These are phyloP conservation scores for Rhizopogon salebrosus DNA, from an alignment of 768 basidiomycete genomes.

Conservation along the genomic window DNA sequence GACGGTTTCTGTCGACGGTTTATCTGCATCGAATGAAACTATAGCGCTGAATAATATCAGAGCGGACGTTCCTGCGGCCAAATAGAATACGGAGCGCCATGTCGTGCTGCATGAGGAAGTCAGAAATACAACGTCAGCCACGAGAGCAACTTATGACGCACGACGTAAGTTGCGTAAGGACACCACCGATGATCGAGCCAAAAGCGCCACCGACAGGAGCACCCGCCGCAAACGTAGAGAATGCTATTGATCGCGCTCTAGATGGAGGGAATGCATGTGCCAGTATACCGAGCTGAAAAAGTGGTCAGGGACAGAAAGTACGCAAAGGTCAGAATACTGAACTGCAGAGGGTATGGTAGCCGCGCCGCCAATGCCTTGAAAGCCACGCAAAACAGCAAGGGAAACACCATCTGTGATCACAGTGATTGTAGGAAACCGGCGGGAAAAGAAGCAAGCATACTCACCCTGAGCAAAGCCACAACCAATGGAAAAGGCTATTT, in stretches of 20 bases:
- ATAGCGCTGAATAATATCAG: constrained; percentile 48
- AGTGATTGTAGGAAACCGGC: background rate
- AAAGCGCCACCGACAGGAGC: constrained; percentile 76
- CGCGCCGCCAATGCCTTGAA: constrained; percentile 79
- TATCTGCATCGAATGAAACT: constrained; percentile 59
- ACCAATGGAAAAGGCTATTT: constrained; percentile 54
- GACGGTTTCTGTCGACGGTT: constrained; percentile 31
- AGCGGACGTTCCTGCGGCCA: constrained; percentile 52
- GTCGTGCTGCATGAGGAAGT: constrained; percentile 22
- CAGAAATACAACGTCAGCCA: background rate
- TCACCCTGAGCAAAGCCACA: constrained; percentile 59
- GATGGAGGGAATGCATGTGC: constrained; percentile 74
- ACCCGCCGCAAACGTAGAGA: constrained; percentile 80
- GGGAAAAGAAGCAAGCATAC: background rate
- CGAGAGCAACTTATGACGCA: constrained; percentile 14
- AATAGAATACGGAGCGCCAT: constrained; percentile 68
- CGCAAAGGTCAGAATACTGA: constrained; percentile 14
- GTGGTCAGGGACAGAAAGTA: background rate
- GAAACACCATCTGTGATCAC: constrained; percentile 43
- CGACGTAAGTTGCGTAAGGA: constrained; percentile 51
- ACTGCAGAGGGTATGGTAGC: constrained; percentile 73
- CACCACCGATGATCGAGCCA: constrained; percentile 67
- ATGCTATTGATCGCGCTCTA: constrained; percentile 65
- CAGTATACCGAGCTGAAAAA: constrained; percentile 66
- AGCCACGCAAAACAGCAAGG: constrained; percentile 66